Evolutionary conservation across 2,329 filamentous ascomycete genomes (phyloP), one percentile per base, ranked within the genome.

Genomic region (Aspergillus puulaauensis): DNA sequence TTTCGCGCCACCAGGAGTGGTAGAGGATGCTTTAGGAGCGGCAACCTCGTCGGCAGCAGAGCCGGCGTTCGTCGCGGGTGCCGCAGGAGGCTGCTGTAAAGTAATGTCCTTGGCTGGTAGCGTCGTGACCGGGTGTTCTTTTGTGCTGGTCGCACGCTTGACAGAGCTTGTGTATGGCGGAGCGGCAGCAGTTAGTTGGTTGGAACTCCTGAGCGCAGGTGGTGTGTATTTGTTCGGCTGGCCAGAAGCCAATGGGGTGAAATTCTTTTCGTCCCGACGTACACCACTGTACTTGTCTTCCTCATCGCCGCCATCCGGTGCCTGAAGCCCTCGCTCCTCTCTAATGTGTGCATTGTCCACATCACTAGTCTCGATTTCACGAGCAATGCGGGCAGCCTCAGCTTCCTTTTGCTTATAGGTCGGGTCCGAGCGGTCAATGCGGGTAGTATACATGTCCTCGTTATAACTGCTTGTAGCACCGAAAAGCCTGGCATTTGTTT

Each of bases 241-340:
- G 9, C 83, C 81, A 57, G 81, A 82, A 27, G 79, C 73, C 33
- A 96, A 80, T n/a, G 89, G 83, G 6, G 88, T 84, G 66, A 89
- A 89, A 55, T 80, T 78, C 56, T 70, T 69, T 41, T 73, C 70
- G 41, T 90, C 87, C 63, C 93, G 87, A 61, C 88, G 88, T 55
- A 99, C 95, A 71, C 93, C 93, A 70, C 93, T 97, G 77, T 98
- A 98, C 72, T 95, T 97, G 71, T 96, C 93, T 77, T 99, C 95
- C 75, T 99, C 95, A 63, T 96, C 88, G 57, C 84, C 86, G 52
- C 87, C 86, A 52, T 89, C 84, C 40, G 85, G 82, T 9, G 82
- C 79, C 12, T 82, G 83, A n/a, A 85, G 80, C 52, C 91, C 84
- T 69, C 93, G 88, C 79, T 99, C 95, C 75, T 98, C 95, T 3